These are phyloP conservation scores for Alternaria arbusti DNA, from an alignment of 2,329 filamentous ascomycete genomes.

Conservation along the genomic window DNA sequence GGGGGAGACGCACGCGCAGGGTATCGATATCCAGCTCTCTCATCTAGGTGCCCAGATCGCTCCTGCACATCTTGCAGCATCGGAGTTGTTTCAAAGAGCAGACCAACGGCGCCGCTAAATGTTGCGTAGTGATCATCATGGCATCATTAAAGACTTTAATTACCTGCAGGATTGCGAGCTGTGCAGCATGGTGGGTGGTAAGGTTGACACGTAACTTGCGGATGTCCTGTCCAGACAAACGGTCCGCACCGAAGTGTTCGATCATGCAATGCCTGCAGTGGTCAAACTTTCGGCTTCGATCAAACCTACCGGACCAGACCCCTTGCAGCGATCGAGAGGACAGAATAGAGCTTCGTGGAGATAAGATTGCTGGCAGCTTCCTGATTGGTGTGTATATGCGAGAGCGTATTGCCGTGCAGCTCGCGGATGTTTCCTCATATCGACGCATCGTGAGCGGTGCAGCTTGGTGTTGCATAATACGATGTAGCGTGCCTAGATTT, in stretches of 20 bases:
- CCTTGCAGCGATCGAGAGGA: not conserved
- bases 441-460: not conserved
- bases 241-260: conserved; percentile 1
- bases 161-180: not conserved
- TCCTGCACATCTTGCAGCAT: conserved; percentile 1
- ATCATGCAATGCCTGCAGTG: not conserved
- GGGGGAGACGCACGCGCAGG: not conserved
- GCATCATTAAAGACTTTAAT: not conserved
- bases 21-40: not conserved
- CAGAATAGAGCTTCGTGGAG: not conserved
- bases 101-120: not conserved
- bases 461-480: not conserved
- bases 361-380: not conserved
- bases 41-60: not conserved
- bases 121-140: not conserved
- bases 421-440: not conserved
- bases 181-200: not conserved
- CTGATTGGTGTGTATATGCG: not conserved
- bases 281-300: not conserved
- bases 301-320: not conserved
- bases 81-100: not conserved
- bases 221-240: not conserved
- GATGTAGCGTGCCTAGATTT: not conserved
- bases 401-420: not conserved
- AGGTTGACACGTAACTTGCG: not conserved